Evolutionary conservation across 345 rosid genomes (phyloP).

Genomic region (Erysimum cheiranthoides): DNA sequence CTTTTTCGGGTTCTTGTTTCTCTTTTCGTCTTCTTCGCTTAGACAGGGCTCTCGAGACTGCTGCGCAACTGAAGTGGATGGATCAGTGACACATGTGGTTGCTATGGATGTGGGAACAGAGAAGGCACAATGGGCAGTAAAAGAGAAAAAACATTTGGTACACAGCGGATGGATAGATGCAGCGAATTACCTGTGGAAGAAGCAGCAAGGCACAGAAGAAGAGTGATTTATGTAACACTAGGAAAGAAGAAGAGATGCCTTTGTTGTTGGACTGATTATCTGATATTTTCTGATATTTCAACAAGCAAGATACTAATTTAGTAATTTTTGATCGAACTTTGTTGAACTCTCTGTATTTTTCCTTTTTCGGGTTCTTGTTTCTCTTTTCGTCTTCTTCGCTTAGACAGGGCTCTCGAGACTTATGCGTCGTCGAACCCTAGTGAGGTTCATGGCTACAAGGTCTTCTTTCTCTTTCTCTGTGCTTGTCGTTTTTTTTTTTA

Average conservation of each 20-base stretch:
- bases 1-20: background rate
- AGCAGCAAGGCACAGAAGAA: slow-evolving; percentile 34
- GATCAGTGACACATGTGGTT: slow-evolving; percentile 47
- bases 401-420: slow-evolving; percentile 53
- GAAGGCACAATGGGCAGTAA: slow-evolving; percentile 46
- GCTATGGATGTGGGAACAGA: slow-evolving; percentile 45
- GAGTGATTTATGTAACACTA: slow-evolving; percentile 12
- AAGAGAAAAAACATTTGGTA: slow-evolving; percentile 45
- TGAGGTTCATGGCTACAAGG: slow-evolving; percentile 79
- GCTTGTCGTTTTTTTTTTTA: background rate
- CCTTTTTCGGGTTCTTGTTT: background rate
- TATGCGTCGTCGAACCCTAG: slow-evolving; percentile 57
- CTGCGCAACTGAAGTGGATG: slow-evolving; percentile 41
- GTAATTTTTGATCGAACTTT: background rate
- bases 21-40: background rate
- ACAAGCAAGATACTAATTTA: slow-evolving; percentile 16
- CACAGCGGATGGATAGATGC: slow-evolving; percentile 50
- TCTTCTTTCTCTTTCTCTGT: background rate
- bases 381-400: background rate
- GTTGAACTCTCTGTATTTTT: background rate
- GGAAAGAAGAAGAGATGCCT: too few relatives aligned
- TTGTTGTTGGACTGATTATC: background rate
- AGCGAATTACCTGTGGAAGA: slow-evolving; percentile 47
- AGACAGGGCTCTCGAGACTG: slow-evolving; percentile 53
- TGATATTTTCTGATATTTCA: background rate